Conservation (phyloP, 2,329 filamentous ascomycete species). For the Teratosphaeria destructans region DNA sequence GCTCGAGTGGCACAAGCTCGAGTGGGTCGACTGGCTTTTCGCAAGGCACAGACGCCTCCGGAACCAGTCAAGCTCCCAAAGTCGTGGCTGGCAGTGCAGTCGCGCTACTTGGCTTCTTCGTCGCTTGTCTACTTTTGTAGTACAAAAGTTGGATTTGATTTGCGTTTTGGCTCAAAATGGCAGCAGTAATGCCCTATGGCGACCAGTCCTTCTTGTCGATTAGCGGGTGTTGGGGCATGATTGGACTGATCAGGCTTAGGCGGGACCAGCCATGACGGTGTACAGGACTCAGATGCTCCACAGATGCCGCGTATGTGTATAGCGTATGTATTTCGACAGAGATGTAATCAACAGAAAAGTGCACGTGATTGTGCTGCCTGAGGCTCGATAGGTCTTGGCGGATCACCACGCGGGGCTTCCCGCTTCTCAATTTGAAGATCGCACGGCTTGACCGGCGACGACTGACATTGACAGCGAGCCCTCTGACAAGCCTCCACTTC, state of each 20-base stretch:
- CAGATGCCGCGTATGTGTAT: not conserved
- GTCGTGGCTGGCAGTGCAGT: slow-evolving; percentile 27
- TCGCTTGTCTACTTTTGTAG: slow-evolving; percentile 26
- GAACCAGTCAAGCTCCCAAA: slow-evolving; percentile 16
- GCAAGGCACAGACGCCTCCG: slow-evolving; percentile 15
- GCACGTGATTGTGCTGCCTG: not conserved
- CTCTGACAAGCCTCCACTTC: slow-evolving; percentile 4
- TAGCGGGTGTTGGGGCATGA: not conserved
- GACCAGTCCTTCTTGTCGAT: not conserved
- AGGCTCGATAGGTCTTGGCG: not conserved
- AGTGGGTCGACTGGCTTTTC: slow-evolving; percentile 15
- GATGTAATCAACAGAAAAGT: not conserved
- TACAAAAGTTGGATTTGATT: not conserved
- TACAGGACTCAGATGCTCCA: not conserved
- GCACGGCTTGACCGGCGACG: not conserved
- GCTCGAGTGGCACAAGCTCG: slow-evolving; percentile 13
- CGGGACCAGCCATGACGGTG: not conserved
- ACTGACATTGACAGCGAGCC: not conserved
- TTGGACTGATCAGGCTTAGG: not conserved
- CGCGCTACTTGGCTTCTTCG: slow-evolving; percentile 28
- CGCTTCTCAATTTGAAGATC: not conserved
- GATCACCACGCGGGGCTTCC: not conserved
- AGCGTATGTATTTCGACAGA: not conserved
- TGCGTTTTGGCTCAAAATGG: not conserved
- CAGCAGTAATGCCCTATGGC: not conserved